Percentiles rank a stretch among this genome's conserved stretches.
Evolutionary conservation across 2,329 filamentous ascomycete species (phyloP).

Genomic region (Colletotrichum sp.): DNA sequence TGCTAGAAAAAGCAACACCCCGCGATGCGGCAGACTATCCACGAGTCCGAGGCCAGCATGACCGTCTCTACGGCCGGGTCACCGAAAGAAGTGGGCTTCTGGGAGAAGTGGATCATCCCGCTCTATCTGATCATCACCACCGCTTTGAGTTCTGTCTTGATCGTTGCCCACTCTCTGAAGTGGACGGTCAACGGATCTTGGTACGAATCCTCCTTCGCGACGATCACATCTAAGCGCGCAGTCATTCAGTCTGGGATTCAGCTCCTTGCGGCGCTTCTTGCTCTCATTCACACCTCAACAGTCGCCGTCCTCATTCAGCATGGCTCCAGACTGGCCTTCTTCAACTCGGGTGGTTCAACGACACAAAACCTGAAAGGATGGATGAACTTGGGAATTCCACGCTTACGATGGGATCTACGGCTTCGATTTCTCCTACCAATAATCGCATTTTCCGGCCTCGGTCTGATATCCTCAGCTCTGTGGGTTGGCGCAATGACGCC

Average conservation of each 20-base stretch:
- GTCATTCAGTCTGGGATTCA: conserved; percentile 1
- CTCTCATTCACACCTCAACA: neutral
- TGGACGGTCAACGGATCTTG: conserved; percentile 5
- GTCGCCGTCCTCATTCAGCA: conserved; percentile 4
- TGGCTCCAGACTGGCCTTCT: neutral
- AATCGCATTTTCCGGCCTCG: neutral
- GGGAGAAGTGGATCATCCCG: neutral
- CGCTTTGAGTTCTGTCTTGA: neutral
- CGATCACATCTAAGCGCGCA: neutral
- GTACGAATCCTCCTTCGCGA: neutral
- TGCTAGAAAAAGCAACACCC: neutral
- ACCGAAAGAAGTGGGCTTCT: neutral
- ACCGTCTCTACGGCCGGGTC: neutral
- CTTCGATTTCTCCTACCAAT: neutral
- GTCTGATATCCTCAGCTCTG: conserved; percentile 7
- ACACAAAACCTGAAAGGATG: neutral
- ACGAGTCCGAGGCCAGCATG: neutral
- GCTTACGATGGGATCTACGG: neutral
- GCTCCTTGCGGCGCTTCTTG: neutral
- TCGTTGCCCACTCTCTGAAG: neutral
- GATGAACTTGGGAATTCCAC: neutral
- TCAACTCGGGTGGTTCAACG: neutral
- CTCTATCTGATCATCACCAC: neutral
- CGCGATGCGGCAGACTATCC: neutral
- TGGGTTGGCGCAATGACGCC: conserved; percentile 29